Evolutionary conservation across 2,329 filamentous ascomycete species (phyloP).

Genomic region (Acephala macrosclerotiorum): DNA sequence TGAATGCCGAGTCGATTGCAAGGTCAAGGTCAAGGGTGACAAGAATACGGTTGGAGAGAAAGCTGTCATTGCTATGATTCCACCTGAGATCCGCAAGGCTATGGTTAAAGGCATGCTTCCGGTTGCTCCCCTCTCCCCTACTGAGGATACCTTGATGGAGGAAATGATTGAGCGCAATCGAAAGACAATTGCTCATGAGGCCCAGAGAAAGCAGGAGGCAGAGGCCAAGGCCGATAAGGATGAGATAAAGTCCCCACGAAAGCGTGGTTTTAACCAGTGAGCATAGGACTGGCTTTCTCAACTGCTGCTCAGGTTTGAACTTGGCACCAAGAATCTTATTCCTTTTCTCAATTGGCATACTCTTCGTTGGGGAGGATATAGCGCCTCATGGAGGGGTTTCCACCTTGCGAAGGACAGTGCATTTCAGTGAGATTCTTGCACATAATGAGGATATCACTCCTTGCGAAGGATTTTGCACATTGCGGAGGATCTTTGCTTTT

Average conservation of each 20-base stretch:
- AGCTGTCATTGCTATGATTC: conserved; percentile 22
- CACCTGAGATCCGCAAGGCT: not conserved
- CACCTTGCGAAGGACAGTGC: too few species aligned
- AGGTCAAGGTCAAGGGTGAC: conserved; percentile 52
- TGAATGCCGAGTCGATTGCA: conserved; percentile 53
- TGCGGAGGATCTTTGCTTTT: not conserved
- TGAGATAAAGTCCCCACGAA: not conserved
- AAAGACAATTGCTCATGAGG: not conserved
- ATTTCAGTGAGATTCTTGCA: too few species aligned
- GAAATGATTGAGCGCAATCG: not conserved
- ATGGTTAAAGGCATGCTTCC: not conserved
- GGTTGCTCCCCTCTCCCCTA: not conserved
- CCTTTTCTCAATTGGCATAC: not conserved
- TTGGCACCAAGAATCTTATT: not conserved
- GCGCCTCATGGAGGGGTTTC: too few species aligned
- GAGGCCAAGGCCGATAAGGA: not conserved
- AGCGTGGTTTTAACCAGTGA: not conserved
- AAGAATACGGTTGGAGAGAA: conserved; percentile 53
- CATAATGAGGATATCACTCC: too few species aligned
- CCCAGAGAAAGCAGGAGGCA: not conserved
- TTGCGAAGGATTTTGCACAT: too few species aligned
- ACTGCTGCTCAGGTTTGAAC: not conserved
- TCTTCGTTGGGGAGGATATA: too few species aligned
- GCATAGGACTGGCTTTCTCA: not conserved
- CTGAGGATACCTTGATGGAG: not conserved